Evolutionary conservation across 192 early-diverging fungal species (phyloP).

Genomic region (Chytriomyces hyalinus): DNA sequence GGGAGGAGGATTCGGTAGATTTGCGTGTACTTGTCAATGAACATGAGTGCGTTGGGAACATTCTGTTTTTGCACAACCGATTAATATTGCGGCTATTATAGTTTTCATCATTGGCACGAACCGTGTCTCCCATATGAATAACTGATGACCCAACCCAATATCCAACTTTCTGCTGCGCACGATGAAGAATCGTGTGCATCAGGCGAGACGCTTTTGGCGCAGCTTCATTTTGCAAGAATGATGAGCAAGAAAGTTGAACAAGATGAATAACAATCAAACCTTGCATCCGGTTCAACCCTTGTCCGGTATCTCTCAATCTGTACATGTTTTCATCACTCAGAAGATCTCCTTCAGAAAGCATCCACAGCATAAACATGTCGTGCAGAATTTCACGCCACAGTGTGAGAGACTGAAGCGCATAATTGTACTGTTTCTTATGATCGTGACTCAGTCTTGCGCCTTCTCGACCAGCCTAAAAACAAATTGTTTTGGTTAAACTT

Average conservation of each 20-base stretch:
- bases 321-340: slow-evolving; percentile 77
- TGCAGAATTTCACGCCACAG: slow-evolving; percentile 96
- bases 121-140: slow-evolving; percentile 94
- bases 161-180: slow-evolving; percentile 81
- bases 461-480: slow-evolving; percentile 64
- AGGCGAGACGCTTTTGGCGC: slow-evolving; percentile 81
- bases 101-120: slow-evolving; percentile 2
- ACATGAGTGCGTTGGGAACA: slow-evolving; percentile 97
- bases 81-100: not conserved
- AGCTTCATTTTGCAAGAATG: slow-evolving; percentile 24
- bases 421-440: slow-evolving; percentile 91
- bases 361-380: slow-evolving; percentile 87
- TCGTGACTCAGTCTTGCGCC: slow-evolving; percentile 91
- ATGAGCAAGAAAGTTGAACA: not conserved
- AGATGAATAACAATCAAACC: slow-evolving; percentile 20
- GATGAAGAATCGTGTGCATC: slow-evolving; percentile 89
- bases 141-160: slow-evolving; percentile 95
- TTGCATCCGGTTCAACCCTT: slow-evolving; percentile 96
- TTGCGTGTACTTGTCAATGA: slow-evolving; percentile 95
- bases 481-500: not conserved
- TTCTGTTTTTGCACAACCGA: slow-evolving; percentile 54
- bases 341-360: slow-evolving; percentile 86
- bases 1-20: slow-evolving; percentile 95
- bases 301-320: slow-evolving; percentile 93
- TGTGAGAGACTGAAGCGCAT: slow-evolving; percentile 90